Conservation (phyloP, 2,329 filamentous ascomycete species). For the Neophaeococcomyces aloes region DNA sequence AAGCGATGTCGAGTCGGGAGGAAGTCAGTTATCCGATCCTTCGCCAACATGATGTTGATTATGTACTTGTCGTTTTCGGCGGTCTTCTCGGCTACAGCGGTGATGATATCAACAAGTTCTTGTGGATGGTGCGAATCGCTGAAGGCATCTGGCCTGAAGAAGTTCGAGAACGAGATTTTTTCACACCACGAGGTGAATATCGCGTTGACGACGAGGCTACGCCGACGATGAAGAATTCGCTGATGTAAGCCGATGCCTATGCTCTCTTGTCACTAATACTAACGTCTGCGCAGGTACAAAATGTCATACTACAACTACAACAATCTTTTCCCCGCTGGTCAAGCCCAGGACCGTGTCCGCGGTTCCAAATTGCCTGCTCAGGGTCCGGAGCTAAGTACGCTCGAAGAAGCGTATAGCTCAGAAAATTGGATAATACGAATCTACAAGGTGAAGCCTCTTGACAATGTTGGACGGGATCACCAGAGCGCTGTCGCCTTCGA, state of each 20-base stretch:
- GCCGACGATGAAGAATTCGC: constrained; percentile 95
- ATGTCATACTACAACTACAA: constrained; percentile 99
- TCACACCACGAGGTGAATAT: constrained; percentile 89
- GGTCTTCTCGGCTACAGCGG: constrained; percentile 93
- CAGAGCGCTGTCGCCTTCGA: constrained; percentile 47
- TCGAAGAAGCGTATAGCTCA: constrained; percentile 96
- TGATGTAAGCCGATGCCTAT: constrained; percentile 62
- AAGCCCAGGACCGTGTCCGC: constrained; percentile 84
- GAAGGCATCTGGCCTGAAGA: constrained; percentile 99
- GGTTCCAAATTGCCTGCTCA: constrained; percentile 68
- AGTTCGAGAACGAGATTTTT: constrained; percentile 93
- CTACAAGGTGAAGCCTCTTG: constrained; percentile 98
- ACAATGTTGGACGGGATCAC: constrained; percentile 90
- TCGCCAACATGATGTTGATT: constrained; percentile 96
- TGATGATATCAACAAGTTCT: constrained; percentile 99
- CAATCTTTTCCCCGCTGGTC: constrained; percentile 77
- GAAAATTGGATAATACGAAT: constrained; percentile 99
- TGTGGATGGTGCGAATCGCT: constrained; percentile 99
- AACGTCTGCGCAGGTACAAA: constrained; percentile 66
- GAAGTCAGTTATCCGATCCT: constrained; percentile 98
- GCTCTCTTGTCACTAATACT: constrained; percentile 3
- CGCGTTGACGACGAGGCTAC: constrained; percentile 86
- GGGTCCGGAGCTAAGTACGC: constrained; percentile 71
- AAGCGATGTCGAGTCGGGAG: constrained; percentile 95
- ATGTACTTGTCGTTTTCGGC: constrained; percentile 94